These are phyloP conservation scores for Vigna radiata DNA, from an alignment of 306 rosid genomes.

Conservation along the genomic window DNA sequence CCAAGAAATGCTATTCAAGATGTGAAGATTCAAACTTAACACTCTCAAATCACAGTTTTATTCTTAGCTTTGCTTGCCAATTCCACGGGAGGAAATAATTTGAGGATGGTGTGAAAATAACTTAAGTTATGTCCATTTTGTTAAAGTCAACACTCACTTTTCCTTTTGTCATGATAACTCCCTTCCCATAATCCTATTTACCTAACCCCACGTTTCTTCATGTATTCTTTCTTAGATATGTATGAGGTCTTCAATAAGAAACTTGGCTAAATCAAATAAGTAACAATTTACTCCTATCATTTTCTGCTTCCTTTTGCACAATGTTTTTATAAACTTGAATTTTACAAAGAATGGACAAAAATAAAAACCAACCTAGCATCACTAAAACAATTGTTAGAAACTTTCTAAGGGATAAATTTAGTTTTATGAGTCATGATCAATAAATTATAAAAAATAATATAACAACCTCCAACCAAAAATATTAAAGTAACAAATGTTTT, in stretches of 20 bases:
- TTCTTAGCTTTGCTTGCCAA: conserved; percentile 22
- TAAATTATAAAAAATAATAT: too few species aligned
- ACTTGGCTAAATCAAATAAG: background rate
- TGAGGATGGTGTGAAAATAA: conserved; percentile 16
- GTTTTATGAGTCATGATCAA: too few species aligned
- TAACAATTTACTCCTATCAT: background rate
- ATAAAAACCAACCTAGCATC: too few species aligned
- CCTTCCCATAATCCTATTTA: conserved; percentile 9
- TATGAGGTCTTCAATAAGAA: background rate
- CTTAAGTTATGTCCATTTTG: background rate
- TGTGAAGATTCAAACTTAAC: conserved; percentile 26
- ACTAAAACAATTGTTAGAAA: too few species aligned
- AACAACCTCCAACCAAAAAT: too few species aligned
- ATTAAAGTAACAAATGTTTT: too few species aligned
- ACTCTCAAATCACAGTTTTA: conserved; percentile 9
- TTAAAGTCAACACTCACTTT: conserved; percentile 1
- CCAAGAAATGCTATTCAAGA: background rate
- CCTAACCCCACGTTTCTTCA: conserved; percentile 20
- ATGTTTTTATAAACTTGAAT: background rate
- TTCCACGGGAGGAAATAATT: conserved; percentile 21
- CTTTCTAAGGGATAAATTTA: too few species aligned
- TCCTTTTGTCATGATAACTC: conserved; percentile 29
- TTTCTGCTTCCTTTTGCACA: background rate
- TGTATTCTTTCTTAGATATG: background rate
- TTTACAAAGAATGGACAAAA: too few species aligned